Percentiles rank a stretch among this genome's conserved stretches.
These are phyloP conservation scores for Physcomitrellopsis africana DNA, from an alignment of 225 moss, liverwort and hornwort genomes.

Conservation along the genomic window DNA sequence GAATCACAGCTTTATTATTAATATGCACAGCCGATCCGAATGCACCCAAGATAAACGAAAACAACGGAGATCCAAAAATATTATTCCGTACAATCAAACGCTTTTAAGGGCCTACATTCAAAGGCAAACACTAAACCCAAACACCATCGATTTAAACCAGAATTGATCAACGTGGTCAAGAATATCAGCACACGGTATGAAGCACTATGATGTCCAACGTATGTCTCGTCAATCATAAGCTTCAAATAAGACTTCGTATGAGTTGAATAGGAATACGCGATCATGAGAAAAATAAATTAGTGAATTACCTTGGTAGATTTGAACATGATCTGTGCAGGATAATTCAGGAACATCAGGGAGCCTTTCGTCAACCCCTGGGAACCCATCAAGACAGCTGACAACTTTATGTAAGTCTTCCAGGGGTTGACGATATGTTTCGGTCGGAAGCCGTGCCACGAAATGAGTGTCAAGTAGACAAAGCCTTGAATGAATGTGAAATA, in stretches of 20 bases:
- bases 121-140: background rate
- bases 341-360: conserved; percentile 87
- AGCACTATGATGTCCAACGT: background rate
- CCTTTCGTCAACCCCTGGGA: conserved; percentile 88
- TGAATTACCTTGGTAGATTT: conserved; percentile 81
- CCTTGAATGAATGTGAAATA: conserved; percentile 90
- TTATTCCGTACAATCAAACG: background rate
- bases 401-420: conserved; percentile 78
- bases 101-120: background rate
- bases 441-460: conserved; percentile 69
- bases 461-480: conserved; percentile 73
- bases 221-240: too few relatives aligned
- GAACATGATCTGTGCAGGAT: conserved; percentile 90
- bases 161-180: background rate
- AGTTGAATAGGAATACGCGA: background rate
- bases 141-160: background rate
- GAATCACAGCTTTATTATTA: too few relatives aligned
- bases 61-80: background rate
- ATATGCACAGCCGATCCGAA: too few relatives aligned
- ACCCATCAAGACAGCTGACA: conserved; percentile 82
- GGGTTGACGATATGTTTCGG: conserved; percentile 81
- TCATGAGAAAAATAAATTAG: background rate
- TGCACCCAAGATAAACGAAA: background rate
- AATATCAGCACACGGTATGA: background rate
- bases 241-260: too few relatives aligned